These are phyloP conservation scores for Colletotrichum lini DNA, from an alignment of 2,329 filamentous ascomycete genomes.

Conservation along the genomic window DNA sequence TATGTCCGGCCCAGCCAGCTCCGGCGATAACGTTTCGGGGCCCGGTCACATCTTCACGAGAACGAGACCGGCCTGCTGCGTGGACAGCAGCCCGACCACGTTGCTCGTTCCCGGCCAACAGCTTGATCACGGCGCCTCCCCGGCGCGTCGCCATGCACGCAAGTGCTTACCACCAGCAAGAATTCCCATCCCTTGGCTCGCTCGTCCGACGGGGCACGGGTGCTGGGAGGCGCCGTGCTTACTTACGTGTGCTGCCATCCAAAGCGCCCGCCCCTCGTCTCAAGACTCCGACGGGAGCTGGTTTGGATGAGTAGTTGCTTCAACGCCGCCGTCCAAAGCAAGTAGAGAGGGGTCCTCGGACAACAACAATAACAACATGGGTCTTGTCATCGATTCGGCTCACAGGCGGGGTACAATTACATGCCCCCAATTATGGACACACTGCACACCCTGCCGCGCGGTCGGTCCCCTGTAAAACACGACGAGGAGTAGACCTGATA, in stretches of 20 bases:
- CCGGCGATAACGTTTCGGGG: conserved; percentile 8
- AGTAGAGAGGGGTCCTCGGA: background rate
- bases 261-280: background rate
- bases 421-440: no score
- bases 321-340: background rate
- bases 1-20: conserved; percentile 5
- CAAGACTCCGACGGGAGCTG: background rate
- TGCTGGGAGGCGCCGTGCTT: background rate
- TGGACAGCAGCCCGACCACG: background rate
- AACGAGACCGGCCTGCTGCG: background rate
- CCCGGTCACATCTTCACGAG: background rate
- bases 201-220: background rate
- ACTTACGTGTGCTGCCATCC: background rate
- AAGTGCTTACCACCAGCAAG: conserved; percentile 2
- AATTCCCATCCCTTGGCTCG: background rate
- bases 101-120: background rate
- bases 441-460: no score
- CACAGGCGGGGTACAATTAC: background rate
- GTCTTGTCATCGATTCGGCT: background rate
- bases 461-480: background rate
- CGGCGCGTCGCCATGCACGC: background rate
- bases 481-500: background rate
- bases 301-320: background rate
- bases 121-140: conserved; percentile 1
- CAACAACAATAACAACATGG: background rate